Conservation (phyloP, 1,139 yeast genomes). For the Taphrina pruni region DNA sequence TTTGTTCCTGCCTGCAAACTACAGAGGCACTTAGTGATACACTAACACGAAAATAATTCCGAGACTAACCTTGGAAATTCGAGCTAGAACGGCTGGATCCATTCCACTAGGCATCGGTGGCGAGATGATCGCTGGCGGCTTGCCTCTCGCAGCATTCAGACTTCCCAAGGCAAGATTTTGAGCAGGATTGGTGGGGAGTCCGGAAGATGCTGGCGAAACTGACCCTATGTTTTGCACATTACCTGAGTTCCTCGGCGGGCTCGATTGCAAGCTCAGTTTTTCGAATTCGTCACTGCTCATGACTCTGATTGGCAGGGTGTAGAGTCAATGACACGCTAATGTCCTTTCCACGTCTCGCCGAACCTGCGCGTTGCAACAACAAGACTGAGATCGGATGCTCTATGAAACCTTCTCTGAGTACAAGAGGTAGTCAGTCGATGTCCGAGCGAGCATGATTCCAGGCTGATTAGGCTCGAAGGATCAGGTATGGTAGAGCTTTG, state of each 20-base stretch:
- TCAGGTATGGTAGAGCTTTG: too few relatives aligned
- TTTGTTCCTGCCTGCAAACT: conserved; percentile 37
- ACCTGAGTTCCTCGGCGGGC: not conserved
- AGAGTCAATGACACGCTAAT: not conserved
- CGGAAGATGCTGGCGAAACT: not conserved
- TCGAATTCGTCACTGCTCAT: conserved; percentile 33
- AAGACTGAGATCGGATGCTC: too few relatives aligned
- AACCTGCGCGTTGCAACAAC: too few relatives aligned
- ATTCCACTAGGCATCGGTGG: not conserved
- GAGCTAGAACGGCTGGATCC: conserved; percentile 32
- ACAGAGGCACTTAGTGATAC: not conserved
- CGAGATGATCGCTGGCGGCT: conserved; percentile 15
- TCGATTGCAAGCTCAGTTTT: conserved; percentile 15
- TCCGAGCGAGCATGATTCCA: too few relatives aligned
- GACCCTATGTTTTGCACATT: not conserved
- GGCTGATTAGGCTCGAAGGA: too few relatives aligned
- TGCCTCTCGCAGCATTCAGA: conserved; percentile 37
- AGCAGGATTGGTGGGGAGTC: conserved; percentile 8
- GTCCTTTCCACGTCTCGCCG: too few relatives aligned
- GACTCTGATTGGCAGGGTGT: not conserved
- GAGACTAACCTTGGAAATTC: conserved; percentile 23
- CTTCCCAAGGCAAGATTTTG: conserved; percentile 36
- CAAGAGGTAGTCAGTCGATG: too few relatives aligned
- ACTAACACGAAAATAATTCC: not conserved
- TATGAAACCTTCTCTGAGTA: too few relatives aligned